phyloP scores from a whole-genome alignment of 176 grass and related monocot genomes.

The Triticum timopheevii region DNA sequence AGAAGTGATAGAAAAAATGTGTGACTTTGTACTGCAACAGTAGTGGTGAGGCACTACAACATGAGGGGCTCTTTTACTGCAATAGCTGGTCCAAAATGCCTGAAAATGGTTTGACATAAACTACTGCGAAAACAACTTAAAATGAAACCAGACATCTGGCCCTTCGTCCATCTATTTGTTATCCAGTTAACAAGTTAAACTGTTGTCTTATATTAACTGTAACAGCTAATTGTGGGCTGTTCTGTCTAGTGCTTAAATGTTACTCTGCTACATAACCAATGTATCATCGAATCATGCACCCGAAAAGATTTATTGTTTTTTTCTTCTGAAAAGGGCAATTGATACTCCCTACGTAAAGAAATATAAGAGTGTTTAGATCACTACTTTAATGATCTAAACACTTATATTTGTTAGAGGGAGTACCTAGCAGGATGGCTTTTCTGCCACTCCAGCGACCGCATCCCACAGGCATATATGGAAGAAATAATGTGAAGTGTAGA shows the following conservation, averaged over 20 bases:
- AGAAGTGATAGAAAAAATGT: background rate
- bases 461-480: background rate
- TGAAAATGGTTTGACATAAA: background rate
- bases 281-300: background rate
- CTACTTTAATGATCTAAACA: too few species aligned
- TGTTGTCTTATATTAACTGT: background rate
- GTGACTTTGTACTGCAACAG: background rate
- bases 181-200: background rate
- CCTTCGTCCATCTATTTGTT: background rate
- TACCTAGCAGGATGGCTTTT: background rate
- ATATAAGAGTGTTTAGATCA: too few species aligned
- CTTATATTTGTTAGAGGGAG: too few species aligned
- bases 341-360: background rate
- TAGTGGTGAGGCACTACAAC: background rate
- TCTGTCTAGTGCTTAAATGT: conserved; percentile 1
- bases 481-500: background rate
- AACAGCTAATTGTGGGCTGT: background rate
- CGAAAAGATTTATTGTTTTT: background rate
- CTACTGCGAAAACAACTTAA: background rate
- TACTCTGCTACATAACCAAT: background rate
- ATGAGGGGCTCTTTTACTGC: background rate
- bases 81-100: background rate
- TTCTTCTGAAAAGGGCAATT: background rate
- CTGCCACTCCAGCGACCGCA: background rate
- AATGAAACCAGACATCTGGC: background rate